phyloP scores from a whole-genome alignment of 768 basidiomycete species.

The Grammothele lineata region DNA sequence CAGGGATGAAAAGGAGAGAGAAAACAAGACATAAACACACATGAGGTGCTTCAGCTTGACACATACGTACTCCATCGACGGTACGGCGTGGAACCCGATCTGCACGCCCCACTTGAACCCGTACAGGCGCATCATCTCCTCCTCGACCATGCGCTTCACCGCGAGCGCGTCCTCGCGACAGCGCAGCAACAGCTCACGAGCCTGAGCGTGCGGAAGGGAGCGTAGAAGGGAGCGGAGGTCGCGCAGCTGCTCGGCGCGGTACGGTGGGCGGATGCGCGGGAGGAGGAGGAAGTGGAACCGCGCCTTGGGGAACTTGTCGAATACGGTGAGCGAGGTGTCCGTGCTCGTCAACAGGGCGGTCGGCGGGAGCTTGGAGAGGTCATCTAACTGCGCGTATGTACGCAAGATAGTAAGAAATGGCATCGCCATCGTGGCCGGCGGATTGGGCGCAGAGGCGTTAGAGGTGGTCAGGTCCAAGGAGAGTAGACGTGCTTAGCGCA shows the following conservation, averaged over 20 bases:
- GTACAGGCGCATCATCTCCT: slow-evolving; percentile 75
- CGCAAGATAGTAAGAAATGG: slow-evolving; percentile 46
- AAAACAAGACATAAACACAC: not conserved
- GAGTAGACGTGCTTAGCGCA: too few species aligned
- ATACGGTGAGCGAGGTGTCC: slow-evolving; percentile 55
- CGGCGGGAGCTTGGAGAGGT: slow-evolving; percentile 50
- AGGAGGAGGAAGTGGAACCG: slow-evolving; percentile 86
- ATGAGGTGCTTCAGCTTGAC: slow-evolving; percentile 1
- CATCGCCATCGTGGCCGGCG: too few species aligned
- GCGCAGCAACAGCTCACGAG: slow-evolving; percentile 47
- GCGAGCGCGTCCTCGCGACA: slow-evolving; percentile 54
- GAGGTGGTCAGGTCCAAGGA: too few species aligned
- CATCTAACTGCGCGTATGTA: slow-evolving; percentile 49
- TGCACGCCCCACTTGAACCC: slow-evolving; percentile 76
- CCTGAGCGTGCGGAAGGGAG: slow-evolving; percentile 41
- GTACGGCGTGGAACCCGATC: slow-evolving; percentile 81
- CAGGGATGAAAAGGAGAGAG: not conserved
- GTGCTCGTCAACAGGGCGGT: slow-evolving; percentile 59
- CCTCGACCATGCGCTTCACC: slow-evolving; percentile 58
- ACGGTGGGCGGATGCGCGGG: slow-evolving; percentile 42
- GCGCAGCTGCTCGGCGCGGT: slow-evolving; percentile 37
- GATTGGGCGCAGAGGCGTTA: too few species aligned
- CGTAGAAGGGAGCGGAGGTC: slow-evolving; percentile 54
- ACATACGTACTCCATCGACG: slow-evolving; percentile 76
- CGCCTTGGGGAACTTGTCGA: slow-evolving; percentile 77